These are phyloP conservation scores for Epichloe hybrida DNA, from an alignment of 2,329 filamentous ascomycete genomes.

Conservation along the genomic window DNA sequence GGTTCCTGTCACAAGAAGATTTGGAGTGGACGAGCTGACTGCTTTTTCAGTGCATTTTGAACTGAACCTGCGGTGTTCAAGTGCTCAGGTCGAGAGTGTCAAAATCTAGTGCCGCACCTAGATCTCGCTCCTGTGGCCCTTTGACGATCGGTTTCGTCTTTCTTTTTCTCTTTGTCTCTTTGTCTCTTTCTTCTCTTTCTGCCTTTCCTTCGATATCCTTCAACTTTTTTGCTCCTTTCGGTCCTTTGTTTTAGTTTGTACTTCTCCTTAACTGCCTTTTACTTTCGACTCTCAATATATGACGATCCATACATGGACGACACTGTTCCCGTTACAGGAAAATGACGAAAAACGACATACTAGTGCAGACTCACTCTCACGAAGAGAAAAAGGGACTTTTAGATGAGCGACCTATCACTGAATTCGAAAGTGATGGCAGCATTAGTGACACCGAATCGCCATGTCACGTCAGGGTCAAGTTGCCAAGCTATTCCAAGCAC, in stretches of 20 bases:
- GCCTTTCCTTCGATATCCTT: neutral
- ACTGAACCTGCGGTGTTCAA: too few species aligned
- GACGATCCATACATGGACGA: neutral
- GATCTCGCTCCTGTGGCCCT: neutral
- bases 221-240: neutral
- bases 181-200: neutral
- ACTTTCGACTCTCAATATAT: neutral
- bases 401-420: slow-evolving; percentile 29
- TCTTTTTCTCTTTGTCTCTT: neutral
- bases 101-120: neutral
- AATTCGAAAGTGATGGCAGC: slow-evolving; percentile 29
- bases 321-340: slow-evolving; percentile 12
- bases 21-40: neutral
- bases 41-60: too few species aligned
- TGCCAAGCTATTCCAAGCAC: slow-evolving; percentile 6
- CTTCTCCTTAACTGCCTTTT: neutral
- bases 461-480: slow-evolving; percentile 11
- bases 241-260: neutral
- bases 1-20: too few species aligned
- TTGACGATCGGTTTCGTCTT: neutral
- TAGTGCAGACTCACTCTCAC: slow-evolving; percentile 20
- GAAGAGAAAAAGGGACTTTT: slow-evolving; percentile 33
- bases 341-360: slow-evolving; percentile 28
- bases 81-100: neutral
- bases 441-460: slow-evolving; percentile 25